A percentile compares a stretch with the other conserved stretches of the same genome.
Evolutionary conservation across 192 early-diverging fungal genomes (phyloP).

Genomic region (Diversispora epigaea): DNA sequence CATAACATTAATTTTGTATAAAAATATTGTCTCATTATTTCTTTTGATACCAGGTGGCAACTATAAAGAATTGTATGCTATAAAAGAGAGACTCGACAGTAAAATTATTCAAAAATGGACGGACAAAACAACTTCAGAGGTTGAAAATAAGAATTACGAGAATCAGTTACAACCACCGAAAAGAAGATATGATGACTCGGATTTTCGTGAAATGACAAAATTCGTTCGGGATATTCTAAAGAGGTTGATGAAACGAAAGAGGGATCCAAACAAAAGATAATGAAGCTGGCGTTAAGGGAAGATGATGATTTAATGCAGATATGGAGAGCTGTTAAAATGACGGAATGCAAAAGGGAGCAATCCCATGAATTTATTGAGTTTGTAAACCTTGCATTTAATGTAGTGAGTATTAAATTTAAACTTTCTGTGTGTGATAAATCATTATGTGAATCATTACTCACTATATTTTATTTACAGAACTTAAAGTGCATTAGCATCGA

Average conservation of each 20-base stretch:
- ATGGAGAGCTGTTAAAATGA: conserved; percentile 19
- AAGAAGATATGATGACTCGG: conserved; percentile 4
- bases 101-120: conserved; percentile 12
- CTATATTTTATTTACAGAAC: conserved; percentile 23
- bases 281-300: conserved; percentile 10
- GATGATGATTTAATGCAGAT: conserved; percentile 21
- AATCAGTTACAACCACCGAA: background rate
- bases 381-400: background rate
- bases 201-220: conserved; percentile 24
- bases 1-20: conserved; percentile 13
- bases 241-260: conserved; percentile 14
- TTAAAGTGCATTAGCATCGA: conserved; percentile 9
- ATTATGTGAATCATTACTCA: background rate
- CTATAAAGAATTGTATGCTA: conserved; percentile 1
- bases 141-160: background rate
- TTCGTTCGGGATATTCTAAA: conserved; percentile 18
- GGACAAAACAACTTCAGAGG: background rate
- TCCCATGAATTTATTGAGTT: conserved; percentile 9
- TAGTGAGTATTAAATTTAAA: conserved; percentile 6
- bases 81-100: background rate
- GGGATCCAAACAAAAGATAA: conserved; percentile 26
- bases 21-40: conserved; percentile 6
- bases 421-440: background rate
- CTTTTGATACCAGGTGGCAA: conserved; percentile 4
- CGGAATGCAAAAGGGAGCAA: background rate